phyloP scores from a whole-genome alignment of 768 basidiomycete genomes.

The Naganishia kalamii region DNA sequence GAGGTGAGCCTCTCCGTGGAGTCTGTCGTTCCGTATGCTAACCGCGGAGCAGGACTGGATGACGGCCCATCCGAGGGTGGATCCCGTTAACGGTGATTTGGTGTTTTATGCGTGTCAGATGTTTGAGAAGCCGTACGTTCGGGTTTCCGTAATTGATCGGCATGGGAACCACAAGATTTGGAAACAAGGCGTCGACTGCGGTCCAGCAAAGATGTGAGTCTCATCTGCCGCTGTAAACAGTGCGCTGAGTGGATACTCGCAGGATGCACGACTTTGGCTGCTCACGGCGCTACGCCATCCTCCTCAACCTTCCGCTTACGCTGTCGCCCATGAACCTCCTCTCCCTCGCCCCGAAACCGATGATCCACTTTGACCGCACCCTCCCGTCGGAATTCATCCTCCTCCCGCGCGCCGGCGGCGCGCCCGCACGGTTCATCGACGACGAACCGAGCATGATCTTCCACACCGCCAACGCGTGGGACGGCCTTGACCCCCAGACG shows the following conservation, averaged over 20 bases:
- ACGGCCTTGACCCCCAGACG: conserved; percentile 31
- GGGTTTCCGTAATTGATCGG: conserved; percentile 41
- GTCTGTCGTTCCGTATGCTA: background rate
- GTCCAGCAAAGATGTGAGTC: conserved; percentile 41
- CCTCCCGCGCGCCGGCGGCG: conserved; percentile 40
- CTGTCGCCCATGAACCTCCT: conserved; percentile 47
- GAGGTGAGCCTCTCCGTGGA: conserved; percentile 29
- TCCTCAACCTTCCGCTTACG: conserved; percentile 49
- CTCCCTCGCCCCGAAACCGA: conserved; percentile 36
- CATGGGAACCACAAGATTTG: conserved; percentile 39
- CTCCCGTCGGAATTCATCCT: conserved; percentile 47
- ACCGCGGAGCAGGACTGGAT: conserved; percentile 62
- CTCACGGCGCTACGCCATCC: conserved; percentile 45
- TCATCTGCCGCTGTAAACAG: background rate
- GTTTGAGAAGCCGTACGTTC: conserved; percentile 39
- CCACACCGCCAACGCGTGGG: conserved; percentile 49
- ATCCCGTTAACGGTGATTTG: conserved; percentile 41
- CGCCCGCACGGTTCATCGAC: conserved; percentile 41
- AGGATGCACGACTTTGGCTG: conserved; percentile 50
- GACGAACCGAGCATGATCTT: conserved; percentile 47
- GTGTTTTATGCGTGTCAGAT: conserved; percentile 43
- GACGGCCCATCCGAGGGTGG: conserved; percentile 75
- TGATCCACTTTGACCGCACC: conserved; percentile 45
- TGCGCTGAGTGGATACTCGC: no score
- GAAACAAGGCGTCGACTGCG: conserved; percentile 41